These are phyloP conservation scores for Vitis cinerea DNA, from an alignment of 164 flowering plant species.

Conservation along the genomic window DNA sequence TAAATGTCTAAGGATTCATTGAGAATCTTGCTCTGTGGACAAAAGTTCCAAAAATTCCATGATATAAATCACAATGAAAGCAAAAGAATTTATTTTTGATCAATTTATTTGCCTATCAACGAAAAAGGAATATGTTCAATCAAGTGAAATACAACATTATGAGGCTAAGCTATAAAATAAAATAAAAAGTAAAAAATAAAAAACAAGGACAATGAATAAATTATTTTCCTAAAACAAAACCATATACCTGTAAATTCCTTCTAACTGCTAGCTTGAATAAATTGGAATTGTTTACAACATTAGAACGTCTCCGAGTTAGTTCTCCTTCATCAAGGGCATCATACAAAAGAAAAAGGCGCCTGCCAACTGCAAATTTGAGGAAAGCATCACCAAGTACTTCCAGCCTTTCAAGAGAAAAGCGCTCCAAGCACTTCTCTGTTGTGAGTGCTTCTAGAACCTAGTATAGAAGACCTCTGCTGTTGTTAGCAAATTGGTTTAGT, in stretches of 20 bases:
- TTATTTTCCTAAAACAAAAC: neutral
- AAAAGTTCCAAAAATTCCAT: no score
- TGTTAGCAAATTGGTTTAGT: neutral
- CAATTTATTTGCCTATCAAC: no score
- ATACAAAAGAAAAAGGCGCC: slow-evolving; percentile 72
- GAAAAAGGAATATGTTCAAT: no score
- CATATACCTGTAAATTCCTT: slow-evolving; percentile 68
- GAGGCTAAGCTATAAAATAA: neutral
- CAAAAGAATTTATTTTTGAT: no score
- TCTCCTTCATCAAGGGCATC: slow-evolving; percentile 77
- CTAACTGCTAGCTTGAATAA: slow-evolving; percentile 59
- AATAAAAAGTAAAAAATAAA: neutral
- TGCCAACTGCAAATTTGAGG: slow-evolving; percentile 86
- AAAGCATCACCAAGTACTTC: slow-evolving; percentile 97
- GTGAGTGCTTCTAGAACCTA: slow-evolving; percentile 96
- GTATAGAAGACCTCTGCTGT: slow-evolving; percentile 6
- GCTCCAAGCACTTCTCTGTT: slow-evolving; percentile 83
- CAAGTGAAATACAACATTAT: no score
- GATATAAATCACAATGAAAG: no score
- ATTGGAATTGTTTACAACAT: slow-evolving; percentile 65
- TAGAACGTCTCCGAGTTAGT: slow-evolving; percentile 78
- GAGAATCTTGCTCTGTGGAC: no score
- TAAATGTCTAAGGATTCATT: no score
- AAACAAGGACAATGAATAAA: neutral
- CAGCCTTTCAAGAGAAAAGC: slow-evolving; percentile 92